A percentile compares a stretch with the other conserved stretches of the same genome.
Conservation (phyloP, 208 protist species). For the Lotmaria passim region DNA sequence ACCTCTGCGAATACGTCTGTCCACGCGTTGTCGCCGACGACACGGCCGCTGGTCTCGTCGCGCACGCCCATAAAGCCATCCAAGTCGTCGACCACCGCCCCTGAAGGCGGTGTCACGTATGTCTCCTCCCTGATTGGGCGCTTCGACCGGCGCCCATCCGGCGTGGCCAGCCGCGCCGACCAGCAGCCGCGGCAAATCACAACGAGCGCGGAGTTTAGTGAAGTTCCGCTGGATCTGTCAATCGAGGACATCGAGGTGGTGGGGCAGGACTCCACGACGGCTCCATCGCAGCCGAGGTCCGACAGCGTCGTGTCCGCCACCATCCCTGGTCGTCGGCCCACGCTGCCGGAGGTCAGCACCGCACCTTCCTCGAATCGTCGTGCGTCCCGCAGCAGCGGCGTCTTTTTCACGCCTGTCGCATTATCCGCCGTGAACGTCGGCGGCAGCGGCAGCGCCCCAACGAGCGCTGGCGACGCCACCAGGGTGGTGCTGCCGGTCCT, state of each 20-base stretch:
- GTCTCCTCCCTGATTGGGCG: background rate
- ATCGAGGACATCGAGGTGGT: background rate
- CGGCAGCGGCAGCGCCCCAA: no score
- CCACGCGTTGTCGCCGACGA: no score
- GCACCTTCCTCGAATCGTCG: background rate
- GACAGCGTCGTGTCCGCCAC: background rate
- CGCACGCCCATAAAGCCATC: conserved; percentile 13
- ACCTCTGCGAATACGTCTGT: conserved; percentile 1
- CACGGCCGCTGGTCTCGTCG: background rate
- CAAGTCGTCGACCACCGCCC: background rate
- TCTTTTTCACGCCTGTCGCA: background rate
- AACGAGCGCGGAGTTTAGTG: background rate
- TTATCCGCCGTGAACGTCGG: conserved; percentile 1
- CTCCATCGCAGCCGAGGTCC: background rate
- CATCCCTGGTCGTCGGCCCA: background rate
- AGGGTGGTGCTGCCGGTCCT: conserved; percentile 3
- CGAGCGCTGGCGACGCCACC: background rate
- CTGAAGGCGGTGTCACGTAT: background rate
- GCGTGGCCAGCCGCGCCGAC: background rate
- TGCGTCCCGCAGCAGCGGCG: background rate
- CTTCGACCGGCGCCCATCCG: background rate
- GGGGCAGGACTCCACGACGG: background rate
- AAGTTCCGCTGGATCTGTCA: conserved; percentile 4
- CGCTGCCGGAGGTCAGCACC: conserved; percentile 8
- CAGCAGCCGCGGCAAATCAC: background rate